These are phyloP conservation scores for Phytopythium oedochilum DNA, from an alignment of 352 stramenopile species.

Conservation along the genomic window DNA sequence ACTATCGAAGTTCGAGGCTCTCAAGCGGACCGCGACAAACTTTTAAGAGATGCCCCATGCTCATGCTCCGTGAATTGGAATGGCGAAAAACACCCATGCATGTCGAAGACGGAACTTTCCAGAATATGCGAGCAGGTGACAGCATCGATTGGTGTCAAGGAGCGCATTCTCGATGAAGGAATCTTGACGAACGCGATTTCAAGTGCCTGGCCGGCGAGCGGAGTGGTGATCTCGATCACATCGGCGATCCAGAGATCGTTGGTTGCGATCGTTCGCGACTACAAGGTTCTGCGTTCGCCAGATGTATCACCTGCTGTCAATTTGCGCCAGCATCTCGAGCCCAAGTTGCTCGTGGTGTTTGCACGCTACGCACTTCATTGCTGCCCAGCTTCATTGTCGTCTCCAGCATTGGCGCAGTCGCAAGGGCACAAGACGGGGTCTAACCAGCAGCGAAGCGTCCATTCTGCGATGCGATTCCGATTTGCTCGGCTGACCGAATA, in stretches of 20 bases:
- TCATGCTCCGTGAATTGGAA: slow-evolving; percentile 38
- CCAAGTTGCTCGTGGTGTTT: slow-evolving; percentile 32
- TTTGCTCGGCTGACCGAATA: slow-evolving; percentile 14
- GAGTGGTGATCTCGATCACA: slow-evolving; percentile 13
- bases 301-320: slow-evolving; percentile 34
- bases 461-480: slow-evolving; percentile 61
- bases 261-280: slow-evolving; percentile 19
- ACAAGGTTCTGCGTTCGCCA: slow-evolving; percentile 32
- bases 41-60: slow-evolving; percentile 15
- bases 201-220: slow-evolving; percentile 19
- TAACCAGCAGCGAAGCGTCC: slow-evolving; percentile 42
- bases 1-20: slow-evolving; percentile 23
- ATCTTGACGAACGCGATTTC: slow-evolving; percentile 31
- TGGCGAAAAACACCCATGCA: slow-evolving; percentile 19
- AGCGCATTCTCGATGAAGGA: slow-evolving; percentile 35
- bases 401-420: slow-evolving; percentile 10
- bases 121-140: slow-evolving; percentile 28
- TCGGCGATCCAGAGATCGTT: slow-evolving; percentile 18
- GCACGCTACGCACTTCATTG: slow-evolving; percentile 30
- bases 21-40: slow-evolving; percentile 6
- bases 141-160: slow-evolving; percentile 36
- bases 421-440: neutral
- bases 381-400: slow-evolving; percentile 21
- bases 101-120: slow-evolving; percentile 20
- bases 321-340: slow-evolving; percentile 34